Base-by-base conservation (phyloP, 257 asterid genomes). In the Catharanthus roseus region DNA sequence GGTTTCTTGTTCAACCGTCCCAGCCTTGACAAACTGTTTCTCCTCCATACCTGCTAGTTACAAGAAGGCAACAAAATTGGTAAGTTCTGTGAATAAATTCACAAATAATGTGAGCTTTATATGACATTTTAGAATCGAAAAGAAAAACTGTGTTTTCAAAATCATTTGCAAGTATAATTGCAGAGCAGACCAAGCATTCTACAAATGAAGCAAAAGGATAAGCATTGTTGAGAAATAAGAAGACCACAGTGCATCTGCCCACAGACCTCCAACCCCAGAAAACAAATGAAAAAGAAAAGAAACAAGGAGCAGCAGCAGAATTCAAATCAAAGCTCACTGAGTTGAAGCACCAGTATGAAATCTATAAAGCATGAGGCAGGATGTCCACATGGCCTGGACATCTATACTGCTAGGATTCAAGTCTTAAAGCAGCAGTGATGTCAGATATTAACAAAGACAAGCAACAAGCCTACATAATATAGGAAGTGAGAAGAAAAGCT, bases 21-120 rank as follows among this genome's bases (percentile, higher is more conserved):
- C 85, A 50, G 80, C 77, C 84, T 84, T 87, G 76, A 64, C 36
- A 38, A 82, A 81, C 38, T 78, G 86, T 73, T 90, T 89, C 85
- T 95, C 96, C 80, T 86, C 97, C 31, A 72, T 67, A 72, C 98
- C 98, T 92, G 92, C 51, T 74, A 55, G 61, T 51, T 51, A 54
- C 51, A 70, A 72, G 16, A 33, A 34, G 16, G 41, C 51, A 63
- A 62, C 24, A 9, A 74, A 73, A 31, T 23, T n/a, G 34, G 7
- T 15, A 19, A 8, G 4, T 16, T 23, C 29, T 31, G 16, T n/a
- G 0, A 24, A 60, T 47, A 15, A 19, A 62, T 7, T 26, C n/a
- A n/a, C n/a, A n/a, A n/a, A n/a, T n/a, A n/a, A n/a, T 33, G 15
- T 33, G 28, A 16, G 18, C 2, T 2, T n/a, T 28, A 28, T 24